Evolutionary conservation across 768 basidiomycete species (phyloP), one percentile per base, ranked within the genome.

Genomic region (Gymnopilus dilepis): DNA sequence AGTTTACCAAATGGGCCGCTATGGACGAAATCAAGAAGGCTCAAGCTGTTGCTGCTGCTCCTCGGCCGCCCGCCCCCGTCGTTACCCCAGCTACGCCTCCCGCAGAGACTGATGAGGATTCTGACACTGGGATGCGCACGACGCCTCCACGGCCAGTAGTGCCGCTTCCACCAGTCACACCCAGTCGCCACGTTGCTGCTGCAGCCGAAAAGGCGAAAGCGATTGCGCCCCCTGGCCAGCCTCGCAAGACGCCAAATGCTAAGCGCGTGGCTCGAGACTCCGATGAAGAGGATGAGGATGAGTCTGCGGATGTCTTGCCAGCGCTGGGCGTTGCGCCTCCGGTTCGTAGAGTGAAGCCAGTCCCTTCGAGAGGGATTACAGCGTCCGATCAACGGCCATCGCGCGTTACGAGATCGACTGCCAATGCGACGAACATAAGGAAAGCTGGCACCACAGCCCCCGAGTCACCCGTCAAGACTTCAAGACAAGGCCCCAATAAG

Each of bases 1-100:
- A 95, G 73, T 97, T 95, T 95, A 83, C 87, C 17, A 93, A 94
- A 69, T 97, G 95, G 95, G 87, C 93, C 1, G 95, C 95, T 4
- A 82, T 87, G 2, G 94, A 97, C 70, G 92, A 95, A 69, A 78
- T 88, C 64, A 85, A 82, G 70, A 86, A 78, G 72, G 71, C 68
- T 47, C 85, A 81, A 58, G 74, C 77, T 0, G 73, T 78, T 0
- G 71, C 78, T 21, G 68, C 76, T 5, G 60, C 72, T 40, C 73
- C 74, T 12, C 67, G 81, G 8, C 74, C 80, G 15, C 72, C 83
- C 3, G 58, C 61, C 11, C 60, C 69, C 5, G 70, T 89, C 24
- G 84, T 91, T 40, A 86, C 90, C 9, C 91, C 91, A 5, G 91
- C 86, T 1, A 93, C 92, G 34, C 91, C 92, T 11, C 91, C 92